Percentiles rank a stretch among this genome's conserved stretches.
These are phyloP conservation scores for Tolypocladium paradoxum DNA, from an alignment of 2,329 filamentous ascomycete genomes.

Conservation along the genomic window DNA sequence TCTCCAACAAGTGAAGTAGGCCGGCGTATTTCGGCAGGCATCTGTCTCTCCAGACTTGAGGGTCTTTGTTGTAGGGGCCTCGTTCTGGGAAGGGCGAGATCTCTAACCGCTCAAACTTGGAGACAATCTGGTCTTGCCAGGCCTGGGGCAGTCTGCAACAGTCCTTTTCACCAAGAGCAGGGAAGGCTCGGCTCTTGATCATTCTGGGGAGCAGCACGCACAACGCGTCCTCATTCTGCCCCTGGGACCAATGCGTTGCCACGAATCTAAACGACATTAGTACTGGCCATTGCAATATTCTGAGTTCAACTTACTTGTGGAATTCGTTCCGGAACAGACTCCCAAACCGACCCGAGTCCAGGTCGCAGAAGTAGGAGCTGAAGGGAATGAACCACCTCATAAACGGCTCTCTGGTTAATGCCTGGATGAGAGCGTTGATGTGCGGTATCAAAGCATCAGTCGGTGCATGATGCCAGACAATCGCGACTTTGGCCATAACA, in stretches of 20 bases:
- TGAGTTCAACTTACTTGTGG: slow-evolving; percentile 50
- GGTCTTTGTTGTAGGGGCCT: slow-evolving; percentile 50
- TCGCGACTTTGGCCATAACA: slow-evolving; percentile 47
- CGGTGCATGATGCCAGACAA: slow-evolving; percentile 64
- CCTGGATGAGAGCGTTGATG: slow-evolving; percentile 53
- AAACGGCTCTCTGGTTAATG: slow-evolving; percentile 53
- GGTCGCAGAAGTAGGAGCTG: slow-evolving; percentile 67
- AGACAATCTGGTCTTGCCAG: slow-evolving; percentile 64
- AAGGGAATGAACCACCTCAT: slow-evolving; percentile 72
- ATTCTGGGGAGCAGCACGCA: slow-evolving; percentile 60
- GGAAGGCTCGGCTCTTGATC: slow-evolving; percentile 44
- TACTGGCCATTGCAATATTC: not conserved
- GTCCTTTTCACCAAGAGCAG: slow-evolving; percentile 39
- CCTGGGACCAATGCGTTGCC: slow-evolving; percentile 59
- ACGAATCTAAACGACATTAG: slow-evolving; percentile 52
- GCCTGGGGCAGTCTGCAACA: slow-evolving; percentile 48
- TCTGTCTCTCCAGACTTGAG: slow-evolving; percentile 49
- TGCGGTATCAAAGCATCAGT: slow-evolving; percentile 68
- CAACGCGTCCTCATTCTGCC: slow-evolving; percentile 53
- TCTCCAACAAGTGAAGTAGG: slow-evolving; percentile 51
- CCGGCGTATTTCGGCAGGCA: slow-evolving; percentile 59
- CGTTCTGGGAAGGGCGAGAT: slow-evolving; percentile 54
- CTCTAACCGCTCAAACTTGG: slow-evolving; percentile 56
- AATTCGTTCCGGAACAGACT: slow-evolving; percentile 72
- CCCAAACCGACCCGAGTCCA: slow-evolving; percentile 64